Conservation (phyloP, 2,329 filamentous ascomycete species). For the Albifimbria verrucaria region DNA sequence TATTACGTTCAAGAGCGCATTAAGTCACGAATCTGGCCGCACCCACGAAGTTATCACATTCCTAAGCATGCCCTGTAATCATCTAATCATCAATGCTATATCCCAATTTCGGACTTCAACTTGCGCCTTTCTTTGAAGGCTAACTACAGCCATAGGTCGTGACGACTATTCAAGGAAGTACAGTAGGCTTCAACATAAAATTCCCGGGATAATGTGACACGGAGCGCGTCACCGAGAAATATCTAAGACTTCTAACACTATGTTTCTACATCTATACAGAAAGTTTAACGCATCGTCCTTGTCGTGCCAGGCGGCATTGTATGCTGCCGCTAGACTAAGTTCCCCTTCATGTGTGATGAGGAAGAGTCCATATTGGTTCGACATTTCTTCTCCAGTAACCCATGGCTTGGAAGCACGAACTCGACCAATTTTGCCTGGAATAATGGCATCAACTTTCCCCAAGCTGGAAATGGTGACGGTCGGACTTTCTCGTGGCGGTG, state of each 20-base stretch:
- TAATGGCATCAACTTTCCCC: not conserved
- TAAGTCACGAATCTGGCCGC: too few species aligned
- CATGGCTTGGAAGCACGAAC: not conserved
- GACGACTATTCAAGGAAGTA: too few species aligned
- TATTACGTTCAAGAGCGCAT: too few species aligned
- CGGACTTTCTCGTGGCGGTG: not conserved
- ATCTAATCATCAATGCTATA: too few species aligned
- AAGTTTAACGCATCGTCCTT: not conserved
- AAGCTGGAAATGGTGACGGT: not conserved
- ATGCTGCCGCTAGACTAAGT: not conserved
- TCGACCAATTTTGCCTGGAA: not conserved
- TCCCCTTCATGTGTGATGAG: not conserved
- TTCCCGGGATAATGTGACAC: too few species aligned
- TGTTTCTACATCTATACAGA: conserved; percentile 9
- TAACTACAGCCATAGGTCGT: too few species aligned
- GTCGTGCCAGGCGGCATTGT: not conserved
- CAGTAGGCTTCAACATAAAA: too few species aligned
- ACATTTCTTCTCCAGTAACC: not conserved
- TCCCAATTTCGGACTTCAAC: too few species aligned
- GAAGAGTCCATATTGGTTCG: not conserved
- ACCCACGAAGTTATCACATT: too few species aligned
- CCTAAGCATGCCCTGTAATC: too few species aligned
- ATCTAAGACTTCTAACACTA: conserved; percentile 3
- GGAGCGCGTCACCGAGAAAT: too few species aligned
- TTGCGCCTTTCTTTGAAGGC: too few species aligned